A percentile compares a stretch with the other conserved stretches of the same genome.
Evolutionary conservation across 2,329 filamentous ascomycete genomes (phyloP).

Genomic region (Fusarium sp.): DNA sequence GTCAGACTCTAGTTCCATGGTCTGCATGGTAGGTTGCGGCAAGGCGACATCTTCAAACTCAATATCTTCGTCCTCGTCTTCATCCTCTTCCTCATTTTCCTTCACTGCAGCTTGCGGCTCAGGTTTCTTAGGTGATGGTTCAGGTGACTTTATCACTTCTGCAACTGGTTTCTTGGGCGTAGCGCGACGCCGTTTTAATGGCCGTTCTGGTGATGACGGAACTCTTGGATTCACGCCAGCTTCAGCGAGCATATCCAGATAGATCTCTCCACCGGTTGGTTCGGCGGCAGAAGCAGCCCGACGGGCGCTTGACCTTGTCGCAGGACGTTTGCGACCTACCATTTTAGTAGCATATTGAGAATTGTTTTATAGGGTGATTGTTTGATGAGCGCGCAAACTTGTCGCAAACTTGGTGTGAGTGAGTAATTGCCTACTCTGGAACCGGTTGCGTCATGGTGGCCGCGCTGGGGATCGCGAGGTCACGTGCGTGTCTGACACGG

Average conservation of each 20-base stretch:
- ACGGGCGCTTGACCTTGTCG: constrained; percentile 40
- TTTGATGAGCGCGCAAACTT: constrained; percentile 13
- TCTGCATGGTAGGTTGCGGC: constrained; percentile 63
- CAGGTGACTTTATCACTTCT: background rate
- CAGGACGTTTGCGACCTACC: constrained; percentile 49
- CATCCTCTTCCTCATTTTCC: constrained; percentile 38
- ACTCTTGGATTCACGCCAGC: constrained; percentile 54
- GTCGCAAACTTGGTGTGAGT: constrained; percentile 31
- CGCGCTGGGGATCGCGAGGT: constrained; percentile 30
- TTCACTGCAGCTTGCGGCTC: background rate
- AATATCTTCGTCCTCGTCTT: constrained; percentile 57
- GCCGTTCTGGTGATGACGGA: constrained; percentile 52
- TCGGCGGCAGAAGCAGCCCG: constrained; percentile 21
- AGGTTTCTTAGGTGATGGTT: background rate
- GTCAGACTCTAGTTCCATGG: constrained; percentile 62
- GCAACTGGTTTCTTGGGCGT: constrained; percentile 21
- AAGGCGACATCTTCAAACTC: constrained; percentile 64
- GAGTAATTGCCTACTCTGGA: constrained; percentile 23
- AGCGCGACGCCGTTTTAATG: constrained; percentile 54
- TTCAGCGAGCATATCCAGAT: constrained; percentile 62
- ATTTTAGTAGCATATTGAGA: constrained; percentile 40
- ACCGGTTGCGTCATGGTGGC: constrained; percentile 45
- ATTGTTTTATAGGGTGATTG: background rate
- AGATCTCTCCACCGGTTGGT: constrained; percentile 54
- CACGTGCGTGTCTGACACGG: constrained; percentile 17